A percentile compares a stretch with the other conserved stretches of the same genome.
These are phyloP conservation scores for Westerdykella ornata DNA, from an alignment of 2,329 filamentous ascomycete genomes.

Conservation along the genomic window DNA sequence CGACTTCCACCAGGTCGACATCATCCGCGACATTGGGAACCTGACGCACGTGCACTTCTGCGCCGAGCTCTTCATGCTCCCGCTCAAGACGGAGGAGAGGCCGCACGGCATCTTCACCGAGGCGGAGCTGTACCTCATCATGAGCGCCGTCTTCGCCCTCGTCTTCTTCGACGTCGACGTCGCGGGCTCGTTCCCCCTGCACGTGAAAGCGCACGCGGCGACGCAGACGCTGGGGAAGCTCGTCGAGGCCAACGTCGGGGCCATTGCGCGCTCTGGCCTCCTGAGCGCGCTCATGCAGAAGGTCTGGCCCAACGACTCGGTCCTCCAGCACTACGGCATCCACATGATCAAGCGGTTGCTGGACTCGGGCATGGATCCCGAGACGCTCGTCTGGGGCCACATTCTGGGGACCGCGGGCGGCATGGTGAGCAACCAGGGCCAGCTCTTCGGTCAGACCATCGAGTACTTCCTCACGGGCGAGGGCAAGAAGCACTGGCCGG, in stretches of 20 bases:
- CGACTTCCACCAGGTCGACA: slow-evolving; percentile 60
- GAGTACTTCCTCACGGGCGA: slow-evolving; percentile 51
- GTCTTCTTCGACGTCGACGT: slow-evolving; percentile 52
- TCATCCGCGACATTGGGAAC: slow-evolving; percentile 55
- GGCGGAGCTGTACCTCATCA: slow-evolving; percentile 48
- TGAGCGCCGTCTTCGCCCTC: slow-evolving; percentile 48
- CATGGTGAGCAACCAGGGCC: slow-evolving; percentile 50
- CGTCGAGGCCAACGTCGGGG: slow-evolving; percentile 45
- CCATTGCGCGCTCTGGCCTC: slow-evolving; percentile 39
- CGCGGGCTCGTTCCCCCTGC: slow-evolving; percentile 48
- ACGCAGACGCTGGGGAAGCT: slow-evolving; percentile 47
- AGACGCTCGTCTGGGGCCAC: slow-evolving; percentile 51
- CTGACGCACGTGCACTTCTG: slow-evolving; percentile 51
- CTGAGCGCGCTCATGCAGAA: slow-evolving; percentile 38
- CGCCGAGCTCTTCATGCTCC: slow-evolving; percentile 50
- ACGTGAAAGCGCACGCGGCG: slow-evolving; percentile 43
- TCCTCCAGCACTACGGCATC: slow-evolving; percentile 48
- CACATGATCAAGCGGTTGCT: slow-evolving; percentile 52
- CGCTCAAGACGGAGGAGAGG: slow-evolving; percentile 48
- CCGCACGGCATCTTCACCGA: slow-evolving; percentile 50
- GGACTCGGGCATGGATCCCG: slow-evolving; percentile 40
- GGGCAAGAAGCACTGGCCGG: slow-evolving; percentile 43
- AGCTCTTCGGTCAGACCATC: slow-evolving; percentile 52
- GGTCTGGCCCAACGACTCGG: slow-evolving; percentile 36
- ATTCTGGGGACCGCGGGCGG: slow-evolving; percentile 53